A percentile compares a stretch with the other conserved stretches of the same genome.
phyloP scores from a whole-genome alignment of 2,329 filamentous ascomycete genomes.

The Emydomyces testavorans region DNA sequence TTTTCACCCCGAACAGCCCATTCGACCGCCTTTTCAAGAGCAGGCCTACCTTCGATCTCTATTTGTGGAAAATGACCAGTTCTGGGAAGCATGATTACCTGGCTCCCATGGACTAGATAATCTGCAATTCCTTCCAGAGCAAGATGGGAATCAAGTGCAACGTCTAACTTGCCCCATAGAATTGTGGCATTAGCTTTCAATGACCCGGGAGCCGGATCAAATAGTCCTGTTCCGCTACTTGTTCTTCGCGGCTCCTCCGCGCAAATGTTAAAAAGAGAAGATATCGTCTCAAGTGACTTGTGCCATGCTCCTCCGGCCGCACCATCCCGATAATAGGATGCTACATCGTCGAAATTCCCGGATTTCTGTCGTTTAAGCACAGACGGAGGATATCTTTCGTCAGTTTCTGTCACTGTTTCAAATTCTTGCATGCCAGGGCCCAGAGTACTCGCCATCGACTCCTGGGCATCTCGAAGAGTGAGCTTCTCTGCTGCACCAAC shows the following conservation, averaged over 20 bases:
- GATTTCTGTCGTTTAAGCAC: slow-evolving; percentile 30
- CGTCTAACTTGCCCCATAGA: slow-evolving; percentile 43
- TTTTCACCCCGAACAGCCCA: slow-evolving; percentile 32
- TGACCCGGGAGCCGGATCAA: slow-evolving; percentile 37
- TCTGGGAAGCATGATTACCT: slow-evolving; percentile 40
- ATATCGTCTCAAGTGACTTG: slow-evolving; percentile 42
- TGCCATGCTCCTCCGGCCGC: slow-evolving; percentile 38
- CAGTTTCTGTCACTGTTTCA: slow-evolving; percentile 23
- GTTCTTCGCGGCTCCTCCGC: slow-evolving; percentile 23
- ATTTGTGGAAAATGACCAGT: slow-evolving; percentile 46
- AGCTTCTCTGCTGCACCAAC: slow-evolving; percentile 28
- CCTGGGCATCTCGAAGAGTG: slow-evolving; percentile 30
- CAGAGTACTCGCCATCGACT: slow-evolving; percentile 41
- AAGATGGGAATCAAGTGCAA: slow-evolving; percentile 40
- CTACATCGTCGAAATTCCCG: slow-evolving; percentile 42
- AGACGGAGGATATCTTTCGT: slow-evolving; percentile 32
- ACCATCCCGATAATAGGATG: slow-evolving; percentile 45
- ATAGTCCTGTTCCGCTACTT: slow-evolving; percentile 33
- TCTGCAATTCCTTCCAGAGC: slow-evolving; percentile 43
- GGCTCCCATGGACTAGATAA: slow-evolving; percentile 40
- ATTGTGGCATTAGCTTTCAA: slow-evolving; percentile 44
- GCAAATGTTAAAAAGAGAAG: slow-evolving; percentile 36
- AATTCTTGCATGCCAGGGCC: slow-evolving; percentile 42
- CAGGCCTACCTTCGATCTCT: slow-evolving; percentile 35
- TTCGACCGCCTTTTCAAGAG: slow-evolving; percentile 33